Evolutionary conservation across 1,284 basidiomycete genomes (phyloP).

Genomic region (Baeospora myosura): DNA sequence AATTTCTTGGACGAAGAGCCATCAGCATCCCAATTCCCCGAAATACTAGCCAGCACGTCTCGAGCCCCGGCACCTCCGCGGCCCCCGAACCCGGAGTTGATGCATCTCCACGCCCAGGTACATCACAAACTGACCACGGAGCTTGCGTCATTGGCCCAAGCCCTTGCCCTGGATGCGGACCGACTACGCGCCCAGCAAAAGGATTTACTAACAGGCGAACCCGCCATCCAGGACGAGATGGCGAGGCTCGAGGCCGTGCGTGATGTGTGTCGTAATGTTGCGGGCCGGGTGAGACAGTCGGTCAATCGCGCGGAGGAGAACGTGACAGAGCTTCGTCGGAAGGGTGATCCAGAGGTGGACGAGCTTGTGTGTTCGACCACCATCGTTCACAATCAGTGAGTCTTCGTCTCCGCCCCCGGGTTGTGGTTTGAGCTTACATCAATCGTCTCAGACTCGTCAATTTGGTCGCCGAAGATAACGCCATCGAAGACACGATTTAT

Average conservation of each 20-base stretch:
- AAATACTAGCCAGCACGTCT: constrained; percentile 20
- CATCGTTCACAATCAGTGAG: constrained; percentile 93
- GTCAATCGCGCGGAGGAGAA: constrained; percentile 63
- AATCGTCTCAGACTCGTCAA: constrained; percentile 69
- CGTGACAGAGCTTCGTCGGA: constrained; percentile 61
- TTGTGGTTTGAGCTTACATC: constrained; percentile 11
- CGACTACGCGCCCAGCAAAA: constrained; percentile 73
- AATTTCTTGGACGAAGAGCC: constrained; percentile 49
- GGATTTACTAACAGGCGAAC: constrained; percentile 84
- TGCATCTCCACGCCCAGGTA: constrained; percentile 77
- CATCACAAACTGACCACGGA: constrained; percentile 71
- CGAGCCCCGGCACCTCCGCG: constrained; percentile 57
- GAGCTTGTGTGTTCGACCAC: constrained; percentile 92
- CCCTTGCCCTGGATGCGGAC: constrained; percentile 63
- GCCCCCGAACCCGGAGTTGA: constrained; percentile 84
- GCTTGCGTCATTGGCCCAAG: constrained; percentile 57
- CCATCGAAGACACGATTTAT: constrained; percentile 97
- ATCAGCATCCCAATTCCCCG: constrained; percentile 12
- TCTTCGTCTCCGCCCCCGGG: constrained; percentile 16
- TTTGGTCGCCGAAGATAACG: constrained; percentile 96
- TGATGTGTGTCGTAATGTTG: constrained; percentile 81
- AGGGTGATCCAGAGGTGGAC: constrained; percentile 81
- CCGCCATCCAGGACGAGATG: constrained; percentile 94
- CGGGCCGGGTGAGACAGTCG: constrained; percentile 54
- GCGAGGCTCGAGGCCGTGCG: constrained; percentile 90